Evolutionary conservation across 495 filamentous ascomycete species (phyloP), one percentile per base, ranked within the genome.

Genomic region (Penicillium antarcticum): DNA sequence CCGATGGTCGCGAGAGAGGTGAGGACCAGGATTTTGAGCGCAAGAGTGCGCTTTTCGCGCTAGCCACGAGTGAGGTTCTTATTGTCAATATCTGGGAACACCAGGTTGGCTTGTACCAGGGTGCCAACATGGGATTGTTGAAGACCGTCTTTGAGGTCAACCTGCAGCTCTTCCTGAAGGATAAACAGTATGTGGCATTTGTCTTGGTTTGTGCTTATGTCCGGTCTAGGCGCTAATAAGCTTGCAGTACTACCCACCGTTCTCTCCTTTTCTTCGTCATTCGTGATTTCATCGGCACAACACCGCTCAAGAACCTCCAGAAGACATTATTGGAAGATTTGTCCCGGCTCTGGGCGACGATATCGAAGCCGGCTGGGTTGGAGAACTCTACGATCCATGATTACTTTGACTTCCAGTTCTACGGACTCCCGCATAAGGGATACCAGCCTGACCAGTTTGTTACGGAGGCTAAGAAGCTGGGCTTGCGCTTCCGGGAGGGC

Each of bases 111-210:
- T 70, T 98, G 62, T 98, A 98, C 63, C 94, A 98, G 71, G 94
- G 94, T 45, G 94, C 94, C 51, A 98, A 98, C 69, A 98, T 98
- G 94, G 94, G 94, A 2, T 67, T 98, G 53, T 69, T 98, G 52
- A 98, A 98, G 76, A 97, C 95, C 10, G 94, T 98, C 5, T 98
- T 98, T 62, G 94, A 98, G 73, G 94, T 98, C 62, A 97, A 98
- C 66, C 64, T 98, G 61, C 94, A 97, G 70, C 73, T 98, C 18
- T 98, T 98, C 65, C 68, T 97, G 41, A 98, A 96, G 73, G 90
- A 96, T 61, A 88, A 80, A 57, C 89, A 88, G 89, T 95, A 79
- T 55, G 83, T 77, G 23, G 41, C 13, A 8, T 45, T 43, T 29
- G 8, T 10, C 5, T 49, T 11, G 16, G 49, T 9, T 32, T n/a